phyloP scores from a whole-genome alignment of 164 flowering plant species.

The Kingdonia uniflora region DNA sequence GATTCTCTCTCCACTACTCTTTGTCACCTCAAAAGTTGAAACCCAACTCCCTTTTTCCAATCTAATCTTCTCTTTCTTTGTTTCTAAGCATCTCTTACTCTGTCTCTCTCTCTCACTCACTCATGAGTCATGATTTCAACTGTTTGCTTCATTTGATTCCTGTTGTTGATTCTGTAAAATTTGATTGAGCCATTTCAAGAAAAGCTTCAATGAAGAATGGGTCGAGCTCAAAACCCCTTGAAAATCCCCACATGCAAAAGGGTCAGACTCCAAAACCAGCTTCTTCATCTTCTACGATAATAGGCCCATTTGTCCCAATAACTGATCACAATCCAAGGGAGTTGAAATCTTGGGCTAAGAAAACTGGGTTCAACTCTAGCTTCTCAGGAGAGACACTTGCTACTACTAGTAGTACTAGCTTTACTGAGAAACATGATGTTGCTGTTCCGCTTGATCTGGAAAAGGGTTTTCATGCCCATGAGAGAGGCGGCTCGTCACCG shows the following conservation, averaged over 20 bases:
- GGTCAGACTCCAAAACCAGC: conserved; percentile 21
- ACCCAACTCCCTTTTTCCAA: neutral
- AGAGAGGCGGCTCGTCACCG: conserved; percentile 40
- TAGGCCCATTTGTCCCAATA: conserved; percentile 66
- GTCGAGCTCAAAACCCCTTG: conserved; percentile 37
- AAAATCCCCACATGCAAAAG: conserved; percentile 18
- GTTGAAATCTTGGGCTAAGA: conserved; percentile 87
- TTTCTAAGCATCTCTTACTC: conserved; percentile 12
- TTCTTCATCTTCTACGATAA: conserved; percentile 28
- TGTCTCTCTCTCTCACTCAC: no score
- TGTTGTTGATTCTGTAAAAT: neutral
- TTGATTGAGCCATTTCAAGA: conserved; percentile 12
- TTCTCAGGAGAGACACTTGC: conserved; percentile 49
- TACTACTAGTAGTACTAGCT: conserved; percentile 21
- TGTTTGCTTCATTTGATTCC: neutral
- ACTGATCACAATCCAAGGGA: conserved; percentile 63
- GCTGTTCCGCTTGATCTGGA: conserved; percentile 44
- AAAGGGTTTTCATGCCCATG: conserved; percentile 19
- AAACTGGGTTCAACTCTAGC: conserved; percentile 69
- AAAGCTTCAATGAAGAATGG: conserved; percentile 49
- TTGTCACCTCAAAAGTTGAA: no score
- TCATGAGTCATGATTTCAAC: neutral
- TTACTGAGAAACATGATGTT: conserved; percentile 19
- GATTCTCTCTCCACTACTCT: neutral
- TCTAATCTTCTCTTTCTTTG: conserved; percentile 15